Evolutionary conservation across 352 stramenopile species (phyloP).

Genomic region (Phytophthora nicotianae): DNA sequence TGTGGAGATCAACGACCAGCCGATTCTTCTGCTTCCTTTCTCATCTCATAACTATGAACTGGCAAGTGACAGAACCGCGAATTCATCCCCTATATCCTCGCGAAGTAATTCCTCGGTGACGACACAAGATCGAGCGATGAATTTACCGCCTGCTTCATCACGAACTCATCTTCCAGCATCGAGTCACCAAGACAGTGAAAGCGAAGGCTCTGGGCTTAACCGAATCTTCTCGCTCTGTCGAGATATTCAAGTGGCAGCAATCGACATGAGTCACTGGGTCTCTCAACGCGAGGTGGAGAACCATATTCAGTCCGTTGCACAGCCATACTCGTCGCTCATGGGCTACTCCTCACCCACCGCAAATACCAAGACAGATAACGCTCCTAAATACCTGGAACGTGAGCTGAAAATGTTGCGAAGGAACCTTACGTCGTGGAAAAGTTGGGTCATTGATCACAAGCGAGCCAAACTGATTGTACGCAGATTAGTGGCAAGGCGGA

Average conservation of each 20-base stretch:
- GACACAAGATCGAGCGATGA: not conserved
- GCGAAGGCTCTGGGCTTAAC: constrained; percentile 21
- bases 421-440: constrained; percentile 51
- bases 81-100: constrained; percentile 1
- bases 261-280: constrained; percentile 48
- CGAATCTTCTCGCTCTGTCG: constrained; percentile 53
- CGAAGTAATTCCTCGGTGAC: not conserved
- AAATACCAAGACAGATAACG: not conserved
- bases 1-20: not conserved
- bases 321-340: constrained; percentile 14
- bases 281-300: constrained; percentile 37
- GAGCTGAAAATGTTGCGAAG: constrained; percentile 75
- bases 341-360: constrained; percentile 9
- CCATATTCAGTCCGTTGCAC: constrained; percentile 20
- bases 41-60: constrained; percentile 1
- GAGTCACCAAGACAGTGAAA: constrained; percentile 16
- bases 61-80: not conserved
- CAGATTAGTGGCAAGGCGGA: constrained; percentile 27
- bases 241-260: constrained; percentile 55
- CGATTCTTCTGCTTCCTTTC: not conserved
- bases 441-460: constrained; percentile 24
- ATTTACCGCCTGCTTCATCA: constrained; percentile 1
- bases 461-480: constrained; percentile 33
- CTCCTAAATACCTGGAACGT: constrained; percentile 52
- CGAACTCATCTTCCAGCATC: no score